phyloP scores from a whole-genome alignment of 139 green algal species.

The Auxenochlorella pyrenoidosa region DNA sequence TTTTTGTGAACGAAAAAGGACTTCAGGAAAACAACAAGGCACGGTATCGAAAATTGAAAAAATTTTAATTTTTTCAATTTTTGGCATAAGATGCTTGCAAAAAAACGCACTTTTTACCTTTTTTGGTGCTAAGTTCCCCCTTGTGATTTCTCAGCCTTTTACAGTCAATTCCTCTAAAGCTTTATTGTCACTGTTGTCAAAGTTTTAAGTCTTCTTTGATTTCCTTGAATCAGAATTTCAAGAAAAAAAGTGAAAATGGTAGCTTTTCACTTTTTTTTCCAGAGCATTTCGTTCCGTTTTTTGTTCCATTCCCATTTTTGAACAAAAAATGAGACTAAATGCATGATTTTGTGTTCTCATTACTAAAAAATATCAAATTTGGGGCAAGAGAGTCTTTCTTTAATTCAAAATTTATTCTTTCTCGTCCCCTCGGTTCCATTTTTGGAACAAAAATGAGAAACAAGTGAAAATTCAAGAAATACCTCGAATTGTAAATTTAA shows the following conservation, averaged over 20 bases:
- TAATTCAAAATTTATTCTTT: background rate
- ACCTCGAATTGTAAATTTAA: background rate
- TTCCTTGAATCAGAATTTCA: too few relatives aligned
- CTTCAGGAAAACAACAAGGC: too few relatives aligned
- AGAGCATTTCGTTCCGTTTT: too few relatives aligned
- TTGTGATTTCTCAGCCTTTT: background rate
- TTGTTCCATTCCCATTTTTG: too few relatives aligned
- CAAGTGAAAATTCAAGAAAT: background rate
- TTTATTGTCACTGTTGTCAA: background rate
- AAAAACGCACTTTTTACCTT: too few relatives aligned
- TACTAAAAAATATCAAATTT: background rate
- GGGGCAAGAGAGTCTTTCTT: background rate
- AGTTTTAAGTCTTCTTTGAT: conserved; percentile 9
- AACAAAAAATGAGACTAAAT: too few relatives aligned
- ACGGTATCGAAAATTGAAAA: conserved; percentile 86
- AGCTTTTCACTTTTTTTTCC: background rate
- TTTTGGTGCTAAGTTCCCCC: too few relatives aligned
- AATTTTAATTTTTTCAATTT: conserved; percentile 49
- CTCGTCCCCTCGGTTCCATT: background rate
- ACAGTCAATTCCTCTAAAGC: background rate
- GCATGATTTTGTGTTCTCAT: too few relatives aligned
- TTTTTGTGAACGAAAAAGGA: too few relatives aligned
- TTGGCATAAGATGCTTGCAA: too few relatives aligned
- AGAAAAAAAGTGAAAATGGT: conserved; percentile 10
- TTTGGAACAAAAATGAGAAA: background rate